Evolutionary conservation across 768 basidiomycete genomes (phyloP), one percentile per base, ranked within the genome.

Genomic region (Tricholoma terreum): DNA sequence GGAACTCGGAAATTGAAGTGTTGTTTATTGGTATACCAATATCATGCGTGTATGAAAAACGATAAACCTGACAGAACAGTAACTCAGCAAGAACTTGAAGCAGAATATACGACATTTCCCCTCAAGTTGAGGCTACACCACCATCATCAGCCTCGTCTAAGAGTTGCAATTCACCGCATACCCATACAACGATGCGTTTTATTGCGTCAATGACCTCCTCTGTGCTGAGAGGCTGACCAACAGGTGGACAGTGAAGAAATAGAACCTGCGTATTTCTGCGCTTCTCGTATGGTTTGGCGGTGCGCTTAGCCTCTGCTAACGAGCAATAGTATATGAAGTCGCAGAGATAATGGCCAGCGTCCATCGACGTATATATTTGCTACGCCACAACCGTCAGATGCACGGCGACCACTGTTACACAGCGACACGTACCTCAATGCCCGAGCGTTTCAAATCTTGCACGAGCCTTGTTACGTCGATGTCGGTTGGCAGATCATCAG

Each of bases 271-370:
- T 76, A 38, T 73, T 73, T 15, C 75, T 71, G 22, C 73, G 73
- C 55, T 76, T 76, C 54, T 77, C 77, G 43, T 75, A 72, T 3
- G 71, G 71, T 50, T 78, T 78, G 1, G 74, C 73, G 17, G 69
- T 75, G 3, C 85, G 81, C 64, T 79, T 82, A 24, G 82, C 79
- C 66, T 89, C 88, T 4, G 87, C 86, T 24, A 90, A 77, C 9
- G 87, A 89, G 65, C 86, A 86, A 64, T 87, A 91, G 67, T 86
- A 89, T 58, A 86, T 80, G 68, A 86, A 90, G 71, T 90, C 89
- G 66, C 85, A 88, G 10, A 90, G 71, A 68, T 84, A 91, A 67
- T 87, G 86, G 0, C 88, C 89, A 14, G 87, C 85, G 65, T 90
- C 89, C 78, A 85, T 81, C 2, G 88, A 89, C 17, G 85, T 79